Conservation (phyloP, 1,139 yeast genomes). For the Scheffersomyces titani region DNA sequence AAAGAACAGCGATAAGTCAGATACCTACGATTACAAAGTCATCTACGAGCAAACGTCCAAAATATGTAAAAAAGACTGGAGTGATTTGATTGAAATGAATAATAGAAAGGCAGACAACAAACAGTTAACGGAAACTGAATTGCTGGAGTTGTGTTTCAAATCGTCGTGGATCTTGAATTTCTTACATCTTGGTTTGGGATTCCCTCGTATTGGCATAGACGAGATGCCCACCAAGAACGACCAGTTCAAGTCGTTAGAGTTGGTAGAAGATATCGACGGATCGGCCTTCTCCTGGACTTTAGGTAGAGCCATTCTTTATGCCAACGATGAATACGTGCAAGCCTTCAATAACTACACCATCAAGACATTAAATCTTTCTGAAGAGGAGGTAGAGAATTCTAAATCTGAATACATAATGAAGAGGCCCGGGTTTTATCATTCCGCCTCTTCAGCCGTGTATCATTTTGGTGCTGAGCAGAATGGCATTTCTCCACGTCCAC, state of each 20-base stretch:
- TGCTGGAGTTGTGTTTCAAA: conserved; percentile 25
- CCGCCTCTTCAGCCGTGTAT: conserved; percentile 50
- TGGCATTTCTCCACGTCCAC: conserved; percentile 48
- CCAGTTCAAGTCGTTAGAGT: conserved; percentile 51
- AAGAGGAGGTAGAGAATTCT: not conserved
- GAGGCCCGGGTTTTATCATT: conserved; percentile 46
- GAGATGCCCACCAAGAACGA: conserved; percentile 23
- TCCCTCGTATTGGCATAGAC: conserved; percentile 60
- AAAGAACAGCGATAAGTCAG: conserved; percentile 1
- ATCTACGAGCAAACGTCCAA: conserved; percentile 47
- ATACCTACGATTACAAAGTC: conserved; percentile 34
- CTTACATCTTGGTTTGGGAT: conserved; percentile 71
- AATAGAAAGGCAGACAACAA: conserved; percentile 24
- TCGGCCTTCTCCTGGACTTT: conserved; percentile 80
- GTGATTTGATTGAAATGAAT: conserved; percentile 44
- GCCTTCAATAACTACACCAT: conserved; percentile 34
- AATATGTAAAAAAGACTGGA: conserved; percentile 45
- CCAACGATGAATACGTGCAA: conserved; percentile 46
- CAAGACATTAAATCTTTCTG: not conserved
- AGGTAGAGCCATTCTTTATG: conserved; percentile 74
- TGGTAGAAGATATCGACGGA: conserved; percentile 65
- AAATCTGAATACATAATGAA: not conserved
- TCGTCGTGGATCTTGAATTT: conserved; percentile 72
- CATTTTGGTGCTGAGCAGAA: conserved; percentile 55
- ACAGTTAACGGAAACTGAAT: conserved; percentile 27